phyloP scores from a whole-genome alignment of 2,329 filamentous ascomycete genomes.

The Albifimbria verrucaria region DNA sequence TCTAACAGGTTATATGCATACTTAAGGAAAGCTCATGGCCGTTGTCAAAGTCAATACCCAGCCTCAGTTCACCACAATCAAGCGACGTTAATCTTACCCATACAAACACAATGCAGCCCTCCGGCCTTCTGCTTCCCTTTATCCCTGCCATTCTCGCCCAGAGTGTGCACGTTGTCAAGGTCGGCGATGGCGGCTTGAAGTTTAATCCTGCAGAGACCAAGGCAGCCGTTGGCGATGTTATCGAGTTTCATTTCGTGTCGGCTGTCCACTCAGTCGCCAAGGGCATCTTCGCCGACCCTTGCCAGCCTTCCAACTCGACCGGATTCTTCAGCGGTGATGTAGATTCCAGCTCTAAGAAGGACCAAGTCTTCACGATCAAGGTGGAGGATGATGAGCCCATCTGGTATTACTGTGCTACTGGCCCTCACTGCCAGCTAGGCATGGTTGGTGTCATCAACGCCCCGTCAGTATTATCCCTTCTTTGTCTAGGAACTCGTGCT shows the following conservation, averaged over 20 bases:
- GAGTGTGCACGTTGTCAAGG: slow-evolving; percentile 18
- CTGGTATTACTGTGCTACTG: slow-evolving; percentile 63
- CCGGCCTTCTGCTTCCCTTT: neutral
- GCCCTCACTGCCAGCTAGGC: slow-evolving; percentile 56
- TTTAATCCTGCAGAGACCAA: slow-evolving; percentile 50
- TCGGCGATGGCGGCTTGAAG: slow-evolving; percentile 28
- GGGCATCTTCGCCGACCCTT: slow-evolving; percentile 58
- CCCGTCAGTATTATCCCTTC: slow-evolving; percentile 14
- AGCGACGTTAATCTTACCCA: too few relatives aligned
- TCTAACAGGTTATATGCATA: too few relatives aligned
- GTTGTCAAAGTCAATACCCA: too few relatives aligned
- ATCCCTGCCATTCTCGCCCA: neutral
- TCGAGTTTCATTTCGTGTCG: slow-evolving; percentile 42
- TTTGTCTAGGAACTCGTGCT: too few relatives aligned
- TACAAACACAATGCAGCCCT: too few relatives aligned
- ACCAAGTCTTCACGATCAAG: slow-evolving; percentile 16
- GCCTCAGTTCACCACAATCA: too few relatives aligned
- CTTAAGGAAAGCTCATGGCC: too few relatives aligned
- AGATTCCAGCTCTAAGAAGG: slow-evolving; percentile 10
- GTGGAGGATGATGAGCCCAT: slow-evolving; percentile 47
- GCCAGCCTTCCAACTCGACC: slow-evolving; percentile 47
- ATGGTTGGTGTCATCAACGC: slow-evolving; percentile 51
- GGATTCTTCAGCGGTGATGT: slow-evolving; percentile 40
- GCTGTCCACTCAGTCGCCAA: slow-evolving; percentile 61
- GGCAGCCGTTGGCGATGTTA: slow-evolving; percentile 45